Evolutionary conservation across 345 rosid species (phyloP).

Genomic region (Syzygium grande): DNA sequence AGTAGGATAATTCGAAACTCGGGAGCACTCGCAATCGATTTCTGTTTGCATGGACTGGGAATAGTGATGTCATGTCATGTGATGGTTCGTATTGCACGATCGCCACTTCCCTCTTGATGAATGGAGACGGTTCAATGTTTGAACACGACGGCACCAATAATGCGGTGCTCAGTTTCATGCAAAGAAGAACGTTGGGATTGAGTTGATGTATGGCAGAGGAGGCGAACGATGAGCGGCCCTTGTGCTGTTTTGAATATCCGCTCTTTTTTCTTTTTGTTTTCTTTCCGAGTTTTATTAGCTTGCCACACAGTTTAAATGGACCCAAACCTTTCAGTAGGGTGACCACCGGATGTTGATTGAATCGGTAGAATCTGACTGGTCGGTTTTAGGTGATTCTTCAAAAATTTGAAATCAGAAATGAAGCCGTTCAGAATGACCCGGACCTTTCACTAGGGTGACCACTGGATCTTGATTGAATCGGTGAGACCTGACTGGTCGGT

Average conservation of each 20-base stretch:
- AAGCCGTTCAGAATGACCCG: too few relatives aligned
- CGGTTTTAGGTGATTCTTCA: not conserved
- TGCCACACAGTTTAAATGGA: not conserved
- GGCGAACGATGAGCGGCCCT: not conserved
- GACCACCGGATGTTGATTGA: not conserved
- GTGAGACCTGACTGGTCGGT: not conserved
- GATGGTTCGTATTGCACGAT: not conserved
- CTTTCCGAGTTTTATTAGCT: not conserved
- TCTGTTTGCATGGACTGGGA: not conserved
- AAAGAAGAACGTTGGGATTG: not conserved
- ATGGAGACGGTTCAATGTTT: not conserved
- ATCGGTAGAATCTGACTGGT: not conserved
- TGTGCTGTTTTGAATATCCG: not conserved
- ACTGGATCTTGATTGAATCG: not conserved
- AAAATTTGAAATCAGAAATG: too few relatives aligned
- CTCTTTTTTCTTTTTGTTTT: not conserved
- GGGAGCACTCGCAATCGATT: not conserved
- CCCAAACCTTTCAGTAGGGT: too few relatives aligned
- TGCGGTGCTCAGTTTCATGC: not conserved
- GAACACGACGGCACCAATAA: not conserved
- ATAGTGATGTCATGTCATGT: not conserved
- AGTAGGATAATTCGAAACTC: not conserved
- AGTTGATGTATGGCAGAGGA: not conserved
- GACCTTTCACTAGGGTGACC: not conserved
- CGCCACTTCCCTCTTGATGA: not conserved